A percentile compares a stretch with the other conserved stretches of the same genome.
Evolutionary conservation across 768 basidiomycete species (phyloP).

Genomic region (Lactarius psammicola): DNA sequence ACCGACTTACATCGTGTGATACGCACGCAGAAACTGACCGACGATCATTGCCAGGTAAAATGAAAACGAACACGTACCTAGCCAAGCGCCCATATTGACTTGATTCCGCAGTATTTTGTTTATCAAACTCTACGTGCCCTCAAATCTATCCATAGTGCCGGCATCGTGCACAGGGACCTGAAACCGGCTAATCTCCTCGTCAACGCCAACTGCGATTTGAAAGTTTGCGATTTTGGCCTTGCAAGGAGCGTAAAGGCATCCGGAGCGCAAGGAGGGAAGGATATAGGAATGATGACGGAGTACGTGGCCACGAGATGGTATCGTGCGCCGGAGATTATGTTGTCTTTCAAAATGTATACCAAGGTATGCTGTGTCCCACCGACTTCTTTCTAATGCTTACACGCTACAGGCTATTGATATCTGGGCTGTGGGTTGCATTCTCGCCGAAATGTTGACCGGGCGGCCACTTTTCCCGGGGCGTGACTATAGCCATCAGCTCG

Average conservation of each 20-base stretch:
- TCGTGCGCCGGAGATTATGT: conserved; percentile 92
- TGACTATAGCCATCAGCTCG: conserved; percentile 84
- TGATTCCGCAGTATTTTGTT: conserved; percentile 61
- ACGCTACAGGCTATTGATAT: conserved; percentile 58
- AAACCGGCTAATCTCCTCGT: conserved; percentile 88
- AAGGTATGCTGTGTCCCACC: conserved; percentile 44
- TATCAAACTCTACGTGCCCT: conserved; percentile 85
- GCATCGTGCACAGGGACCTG: conserved; percentile 73
- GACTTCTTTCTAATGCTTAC: background rate
- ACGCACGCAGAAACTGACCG: conserved; percentile 83
- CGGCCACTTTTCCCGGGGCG: conserved; percentile 87
- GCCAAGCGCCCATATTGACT: conserved; percentile 1
- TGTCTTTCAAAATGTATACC: conserved; percentile 88
- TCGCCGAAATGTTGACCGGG: conserved; percentile 79
- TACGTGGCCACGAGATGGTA: conserved; percentile 95
- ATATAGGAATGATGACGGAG: conserved; percentile 71
- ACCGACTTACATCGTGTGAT: conserved; percentile 91
- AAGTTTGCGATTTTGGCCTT: conserved; percentile 87
- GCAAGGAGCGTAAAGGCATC: conserved; percentile 64
- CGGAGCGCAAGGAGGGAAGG: conserved; percentile 52
- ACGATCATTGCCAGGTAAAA: conserved; percentile 80
- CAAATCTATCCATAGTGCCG: conserved; percentile 86
- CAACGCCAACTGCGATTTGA: conserved; percentile 87
- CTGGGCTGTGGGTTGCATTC: conserved; percentile 73
- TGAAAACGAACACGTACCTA: background rate